phyloP scores from a whole-genome alignment of 495 filamentous ascomycete genomes.

The Aspergillus olivimuriae region DNA sequence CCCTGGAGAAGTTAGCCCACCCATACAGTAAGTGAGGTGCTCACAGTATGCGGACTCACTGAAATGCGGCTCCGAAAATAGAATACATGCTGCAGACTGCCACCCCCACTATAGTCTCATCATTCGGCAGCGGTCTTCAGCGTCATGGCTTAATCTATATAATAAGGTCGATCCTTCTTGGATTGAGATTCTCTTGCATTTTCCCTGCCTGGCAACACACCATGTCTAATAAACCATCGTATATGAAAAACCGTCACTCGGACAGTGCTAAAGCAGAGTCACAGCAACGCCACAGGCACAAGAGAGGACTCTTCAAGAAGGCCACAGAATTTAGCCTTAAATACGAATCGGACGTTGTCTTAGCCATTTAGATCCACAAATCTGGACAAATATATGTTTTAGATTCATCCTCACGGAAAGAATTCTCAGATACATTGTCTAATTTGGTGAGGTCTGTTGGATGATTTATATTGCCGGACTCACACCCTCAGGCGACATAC shows the following conservation, averaged over 20 bases:
- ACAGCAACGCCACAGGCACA: constrained; percentile 10
- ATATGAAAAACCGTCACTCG: constrained; percentile 9
- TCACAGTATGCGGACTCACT: not conserved
- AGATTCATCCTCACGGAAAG: constrained; percentile 9
- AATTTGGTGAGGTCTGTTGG: constrained; percentile 6
- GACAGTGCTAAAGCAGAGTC: constrained; percentile 12
- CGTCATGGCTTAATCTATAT: constrained; percentile 1
- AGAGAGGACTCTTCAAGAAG: constrained; percentile 14
- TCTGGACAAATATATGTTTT: constrained; percentile 13
- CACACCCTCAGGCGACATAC: constrained; percentile 1
- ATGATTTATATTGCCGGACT: not conserved
- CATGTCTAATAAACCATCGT: constrained; percentile 9
- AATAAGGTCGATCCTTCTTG: not conserved
- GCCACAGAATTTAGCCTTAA: constrained; percentile 12
- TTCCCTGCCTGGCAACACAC: not conserved
- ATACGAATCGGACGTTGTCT: constrained; percentile 11
- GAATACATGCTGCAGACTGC: not conserved
- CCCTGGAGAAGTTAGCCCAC: not conserved
- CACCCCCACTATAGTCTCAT: not conserved
- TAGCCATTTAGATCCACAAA: constrained; percentile 11
- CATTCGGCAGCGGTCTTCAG: not conserved
- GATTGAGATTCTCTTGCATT: not conserved
- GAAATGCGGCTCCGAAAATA: not conserved
- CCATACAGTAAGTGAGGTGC: not conserved
- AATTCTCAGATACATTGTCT: constrained; percentile 8